Percentiles rank a stretch among this genome's conserved stretches.
Evolutionary conservation across 2,329 filamentous ascomycete genomes (phyloP).

Genomic region (Allantophomopsis cytisporea): DNA sequence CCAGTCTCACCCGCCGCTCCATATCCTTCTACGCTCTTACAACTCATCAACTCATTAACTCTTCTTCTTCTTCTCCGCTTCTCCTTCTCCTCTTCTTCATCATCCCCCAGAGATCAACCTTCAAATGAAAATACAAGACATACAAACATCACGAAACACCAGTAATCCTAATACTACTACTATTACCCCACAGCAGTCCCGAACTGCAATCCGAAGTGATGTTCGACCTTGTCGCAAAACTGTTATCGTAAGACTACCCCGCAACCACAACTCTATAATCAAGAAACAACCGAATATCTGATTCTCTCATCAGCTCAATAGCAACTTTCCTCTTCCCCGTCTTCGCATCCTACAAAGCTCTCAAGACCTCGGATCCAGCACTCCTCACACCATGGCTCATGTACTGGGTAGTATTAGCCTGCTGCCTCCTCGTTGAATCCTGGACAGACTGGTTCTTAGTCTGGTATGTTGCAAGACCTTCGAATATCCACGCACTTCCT

Average conservation of each 20-base stretch:
- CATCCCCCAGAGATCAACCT: no score
- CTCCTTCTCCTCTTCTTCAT: no score
- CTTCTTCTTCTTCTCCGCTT: no score
- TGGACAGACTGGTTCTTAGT: constrained; percentile 77
- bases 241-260: constrained; percentile 53
- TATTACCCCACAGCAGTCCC: no score
- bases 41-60: no score
- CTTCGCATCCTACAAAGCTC: constrained; percentile 95
- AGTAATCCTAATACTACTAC: no score
- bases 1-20: no score
- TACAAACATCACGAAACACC: no score
- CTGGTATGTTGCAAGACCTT: constrained; percentile 40
- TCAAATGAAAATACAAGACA: no score
- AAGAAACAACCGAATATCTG: no score
- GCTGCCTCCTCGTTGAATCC: constrained; percentile 69
- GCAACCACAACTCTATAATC: constrained; percentile 8
- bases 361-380: constrained; percentile 81
- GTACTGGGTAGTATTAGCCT: constrained; percentile 93
- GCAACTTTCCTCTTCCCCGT: constrained; percentile 88
- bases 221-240: constrained; percentile 67
- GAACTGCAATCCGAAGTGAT: constrained; percentile 25
- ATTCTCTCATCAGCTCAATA: constrained; percentile 45
- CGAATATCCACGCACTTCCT: no score
- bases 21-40: no score
- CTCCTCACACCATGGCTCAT: constrained; percentile 95